Conservation (phyloP, 202 grass and related monocot genomes). For the Setaria italica region DNA sequence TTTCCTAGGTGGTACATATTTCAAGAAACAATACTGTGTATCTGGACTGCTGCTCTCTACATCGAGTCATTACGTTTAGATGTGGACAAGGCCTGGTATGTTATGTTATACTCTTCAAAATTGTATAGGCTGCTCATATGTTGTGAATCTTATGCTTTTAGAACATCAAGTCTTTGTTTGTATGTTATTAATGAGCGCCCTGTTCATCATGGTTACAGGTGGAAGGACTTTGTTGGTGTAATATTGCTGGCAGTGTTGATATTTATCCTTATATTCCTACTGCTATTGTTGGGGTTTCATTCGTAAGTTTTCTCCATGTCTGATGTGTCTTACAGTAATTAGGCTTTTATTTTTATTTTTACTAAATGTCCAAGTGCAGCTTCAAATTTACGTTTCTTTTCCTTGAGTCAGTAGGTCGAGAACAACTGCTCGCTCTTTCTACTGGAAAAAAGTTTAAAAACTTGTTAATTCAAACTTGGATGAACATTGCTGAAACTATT, state of each 20-base stretch:
- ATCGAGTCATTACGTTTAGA: slow-evolving; percentile 69
- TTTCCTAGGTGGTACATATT: slow-evolving; percentile 96
- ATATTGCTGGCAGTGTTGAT: slow-evolving; percentile 71
- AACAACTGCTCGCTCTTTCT: background rate
- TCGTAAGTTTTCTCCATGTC: slow-evolving; percentile 57
- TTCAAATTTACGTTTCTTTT: slow-evolving; percentile 24
- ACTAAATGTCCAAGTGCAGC: slow-evolving; percentile 20
- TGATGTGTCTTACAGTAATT: slow-evolving; percentile 16
- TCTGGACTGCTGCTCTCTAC: slow-evolving; percentile 85
- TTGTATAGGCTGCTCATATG: slow-evolving; percentile 13
- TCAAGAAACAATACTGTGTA: slow-evolving; percentile 77
- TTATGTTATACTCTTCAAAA: slow-evolving; percentile 31
- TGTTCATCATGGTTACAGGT: slow-evolving; percentile 64
- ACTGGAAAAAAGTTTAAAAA: background rate
- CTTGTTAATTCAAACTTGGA: slow-evolving; percentile 6
- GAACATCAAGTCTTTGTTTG: background rate
- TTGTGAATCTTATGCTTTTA: slow-evolving; percentile 41
- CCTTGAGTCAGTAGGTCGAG: slow-evolving; percentile 14
- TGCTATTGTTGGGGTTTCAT: slow-evolving; percentile 76
- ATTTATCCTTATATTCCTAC: slow-evolving; percentile 87
- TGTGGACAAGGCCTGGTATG: slow-evolving; percentile 76
- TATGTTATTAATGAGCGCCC: background rate
- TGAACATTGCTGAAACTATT: slow-evolving; percentile 6
- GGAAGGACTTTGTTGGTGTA: slow-evolving; percentile 90
- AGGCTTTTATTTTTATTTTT: slow-evolving; percentile 9